These are phyloP conservation scores for Pyricularia sp. DNA, from an alignment of 2,329 filamentous ascomycete genomes.

Conservation along the genomic window DNA sequence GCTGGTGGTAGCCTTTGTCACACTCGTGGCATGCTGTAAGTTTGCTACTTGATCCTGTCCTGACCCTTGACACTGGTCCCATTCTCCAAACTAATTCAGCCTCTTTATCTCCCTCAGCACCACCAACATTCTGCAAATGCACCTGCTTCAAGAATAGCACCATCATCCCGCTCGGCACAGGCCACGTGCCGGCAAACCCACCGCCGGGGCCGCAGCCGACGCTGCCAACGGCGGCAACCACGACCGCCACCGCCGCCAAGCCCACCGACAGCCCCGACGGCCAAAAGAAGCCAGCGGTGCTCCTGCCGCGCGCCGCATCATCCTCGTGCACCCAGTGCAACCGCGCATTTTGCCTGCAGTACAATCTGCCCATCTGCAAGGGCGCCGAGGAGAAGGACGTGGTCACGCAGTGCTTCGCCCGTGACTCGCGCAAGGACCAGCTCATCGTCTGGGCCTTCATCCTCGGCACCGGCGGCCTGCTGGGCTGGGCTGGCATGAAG, in stretches of 20 bases:
- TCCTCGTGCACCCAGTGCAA: slow-evolving; percentile 52
- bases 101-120: slow-evolving; percentile 29
- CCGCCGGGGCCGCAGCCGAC: slow-evolving; percentile 14
- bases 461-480: slow-evolving; percentile 44
- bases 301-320: slow-evolving; percentile 23
- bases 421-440: slow-evolving; percentile 57
- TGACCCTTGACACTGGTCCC: background rate
- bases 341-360: slow-evolving; percentile 54
- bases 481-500: slow-evolving; percentile 50
- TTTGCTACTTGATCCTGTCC: background rate
- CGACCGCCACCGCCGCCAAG: slow-evolving; percentile 1
- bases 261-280: slow-evolving; percentile 2
- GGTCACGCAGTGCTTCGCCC: slow-evolving; percentile 54
- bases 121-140: slow-evolving; percentile 60
- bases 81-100: background rate
- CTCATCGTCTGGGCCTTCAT: slow-evolving; percentile 59
- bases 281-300: background rate
- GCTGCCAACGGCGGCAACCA: background rate
- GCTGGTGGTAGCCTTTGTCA: slow-evolving; percentile 23
- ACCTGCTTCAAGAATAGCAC: slow-evolving; percentile 63
- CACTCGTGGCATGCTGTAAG: slow-evolving; percentile 32
- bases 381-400: slow-evolving; percentile 53
- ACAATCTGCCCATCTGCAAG: slow-evolving; percentile 52
- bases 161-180: slow-evolving; percentile 51
- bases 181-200: slow-evolving; percentile 20